Conservation (phyloP, 2,329 filamentous ascomycete species). For the Fusarium sororula region DNA sequence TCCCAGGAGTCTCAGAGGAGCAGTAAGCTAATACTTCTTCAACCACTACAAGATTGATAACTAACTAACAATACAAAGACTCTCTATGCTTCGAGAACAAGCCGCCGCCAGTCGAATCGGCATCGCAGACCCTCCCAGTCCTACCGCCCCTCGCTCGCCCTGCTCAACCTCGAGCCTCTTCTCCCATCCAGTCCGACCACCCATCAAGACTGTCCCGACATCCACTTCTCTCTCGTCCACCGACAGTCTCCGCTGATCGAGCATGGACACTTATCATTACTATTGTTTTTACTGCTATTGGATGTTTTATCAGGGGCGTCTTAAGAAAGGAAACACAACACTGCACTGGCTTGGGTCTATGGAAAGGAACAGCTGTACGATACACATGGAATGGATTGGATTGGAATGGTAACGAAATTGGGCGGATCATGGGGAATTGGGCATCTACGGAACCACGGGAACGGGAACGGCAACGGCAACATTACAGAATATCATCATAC, state of each 20-base stretch:
- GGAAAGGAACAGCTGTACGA: slow-evolving; percentile 22
- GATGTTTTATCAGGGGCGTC: slow-evolving; percentile 15
- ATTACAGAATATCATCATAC: slow-evolving; percentile 23
- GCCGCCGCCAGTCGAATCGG: slow-evolving; percentile 60
- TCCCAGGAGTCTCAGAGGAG: slow-evolving; percentile 66
- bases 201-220: slow-evolving; percentile 31
- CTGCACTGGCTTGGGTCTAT: slow-evolving; percentile 6
- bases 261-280: neutral
- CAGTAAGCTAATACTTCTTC: slow-evolving; percentile 58
- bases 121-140: slow-evolving; percentile 49
- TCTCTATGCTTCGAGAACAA: slow-evolving; percentile 61
- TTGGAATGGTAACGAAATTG: neutral
- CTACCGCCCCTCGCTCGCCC: slow-evolving; percentile 36
- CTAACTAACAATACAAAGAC: slow-evolving; percentile 45
- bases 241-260: slow-evolving; percentile 34
- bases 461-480: slow-evolving; percentile 5
- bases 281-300: slow-evolving; percentile 6
- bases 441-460: slow-evolving; percentile 17
- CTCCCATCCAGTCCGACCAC: slow-evolving; percentile 35
- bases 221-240: slow-evolving; percentile 37
- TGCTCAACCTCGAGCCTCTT: slow-evolving; percentile 40
- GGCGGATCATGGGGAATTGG: slow-evolving; percentile 4
- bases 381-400: slow-evolving; percentile 2
- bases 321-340: slow-evolving; percentile 13
- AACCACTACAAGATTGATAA: neutral